These are phyloP conservation scores for Tuber magnatum DNA, from an alignment of 495 filamentous ascomycete species.

Conservation along the genomic window DNA sequence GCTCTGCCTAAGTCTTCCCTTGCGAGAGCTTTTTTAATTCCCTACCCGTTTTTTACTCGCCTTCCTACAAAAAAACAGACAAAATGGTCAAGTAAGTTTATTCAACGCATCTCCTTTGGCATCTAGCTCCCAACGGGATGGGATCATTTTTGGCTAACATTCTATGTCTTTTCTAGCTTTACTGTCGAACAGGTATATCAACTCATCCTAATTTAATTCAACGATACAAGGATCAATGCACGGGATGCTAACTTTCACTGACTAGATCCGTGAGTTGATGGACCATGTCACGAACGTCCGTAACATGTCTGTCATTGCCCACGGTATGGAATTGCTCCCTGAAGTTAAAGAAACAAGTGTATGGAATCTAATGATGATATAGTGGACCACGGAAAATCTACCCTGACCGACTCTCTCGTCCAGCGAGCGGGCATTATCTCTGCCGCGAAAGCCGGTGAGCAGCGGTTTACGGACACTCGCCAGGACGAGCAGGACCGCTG, in stretches of 20 bases:
- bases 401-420: conserved; percentile 96
- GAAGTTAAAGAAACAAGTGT: not conserved
- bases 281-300: conserved; percentile 97
- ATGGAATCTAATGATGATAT: conserved; percentile 3
- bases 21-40: conserved; percentile 19
- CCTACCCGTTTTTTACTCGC: conserved; percentile 30
- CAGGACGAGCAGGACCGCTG: conserved; percentile 97
- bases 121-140: conserved; percentile 11
- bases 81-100: conserved; percentile 99
- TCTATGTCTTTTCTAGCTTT: conserved; percentile 61
- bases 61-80: conserved; percentile 62
- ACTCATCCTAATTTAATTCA: not conserved
- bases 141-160: conserved; percentile 7
- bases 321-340: conserved; percentile 53
- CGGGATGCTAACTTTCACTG: conserved; percentile 25
- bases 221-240: not conserved
- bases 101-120: conserved; percentile 7
- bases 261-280: conserved; percentile 84
- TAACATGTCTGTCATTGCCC: conserved; percentile 99
- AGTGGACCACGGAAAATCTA: conserved; percentile 99
- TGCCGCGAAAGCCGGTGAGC: conserved; percentile 90
- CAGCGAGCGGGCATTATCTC: conserved; percentile 99
- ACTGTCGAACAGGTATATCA: conserved; percentile 60
- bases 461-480: conserved; percentile 93
- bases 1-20: conserved; percentile 28